Conservation (phyloP, 192 early-diverging fungal genomes). For the Backusella circina region DNA sequence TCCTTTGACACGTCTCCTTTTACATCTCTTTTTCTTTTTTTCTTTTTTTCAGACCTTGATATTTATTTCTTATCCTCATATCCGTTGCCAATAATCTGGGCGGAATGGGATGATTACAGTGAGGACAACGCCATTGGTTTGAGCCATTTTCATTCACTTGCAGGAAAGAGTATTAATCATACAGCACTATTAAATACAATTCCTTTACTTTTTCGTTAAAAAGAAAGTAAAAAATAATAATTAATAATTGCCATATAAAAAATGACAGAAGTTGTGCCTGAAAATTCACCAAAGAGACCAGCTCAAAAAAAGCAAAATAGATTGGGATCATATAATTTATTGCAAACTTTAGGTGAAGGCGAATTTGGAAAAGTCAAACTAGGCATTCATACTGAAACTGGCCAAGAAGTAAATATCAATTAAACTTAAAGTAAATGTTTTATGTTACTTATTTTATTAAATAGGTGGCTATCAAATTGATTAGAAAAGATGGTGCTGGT, state of each 20-base stretch:
- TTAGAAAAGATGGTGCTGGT: slow-evolving; percentile 84
- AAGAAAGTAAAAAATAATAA: neutral
- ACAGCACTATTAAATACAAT: neutral
- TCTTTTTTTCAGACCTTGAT: neutral
- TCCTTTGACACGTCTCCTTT: neutral
- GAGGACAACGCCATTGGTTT: slow-evolving; percentile 22
- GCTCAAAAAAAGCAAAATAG: slow-evolving; percentile 10
- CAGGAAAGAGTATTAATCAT: neutral
- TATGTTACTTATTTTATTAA: neutral
- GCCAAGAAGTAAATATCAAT: slow-evolving; percentile 27
- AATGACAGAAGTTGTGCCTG: neutral
- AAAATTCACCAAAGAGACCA: neutral
- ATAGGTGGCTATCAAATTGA: slow-evolving; percentile 93
- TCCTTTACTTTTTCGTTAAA: neutral
- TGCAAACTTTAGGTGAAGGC: slow-evolving; percentile 87
- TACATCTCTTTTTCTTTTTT: neutral
- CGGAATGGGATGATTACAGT: slow-evolving; percentile 9
- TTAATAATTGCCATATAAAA: neutral
- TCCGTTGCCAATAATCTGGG: slow-evolving; percentile 10
- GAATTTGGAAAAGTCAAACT: slow-evolving; percentile 92
- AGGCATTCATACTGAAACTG: slow-evolving; percentile 61
- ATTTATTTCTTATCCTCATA: neutral
- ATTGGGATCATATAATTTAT: slow-evolving; percentile 75
- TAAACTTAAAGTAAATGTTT: neutral
- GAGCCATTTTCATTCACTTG: neutral